phyloP scores from a whole-genome alignment of 495 filamentous ascomycete genomes.

The Glonium stellatum region DNA sequence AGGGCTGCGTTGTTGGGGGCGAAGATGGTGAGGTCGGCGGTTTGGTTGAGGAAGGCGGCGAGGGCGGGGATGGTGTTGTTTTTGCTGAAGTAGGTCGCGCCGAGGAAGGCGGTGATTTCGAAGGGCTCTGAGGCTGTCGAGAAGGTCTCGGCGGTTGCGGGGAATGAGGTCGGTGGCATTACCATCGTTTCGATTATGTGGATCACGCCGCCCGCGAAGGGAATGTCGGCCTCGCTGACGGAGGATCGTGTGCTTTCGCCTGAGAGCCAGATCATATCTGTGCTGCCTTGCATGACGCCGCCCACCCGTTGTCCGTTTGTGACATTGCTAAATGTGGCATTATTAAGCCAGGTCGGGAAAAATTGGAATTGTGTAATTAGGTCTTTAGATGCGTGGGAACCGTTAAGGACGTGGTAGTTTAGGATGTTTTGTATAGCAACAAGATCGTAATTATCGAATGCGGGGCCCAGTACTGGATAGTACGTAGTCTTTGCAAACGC shows the following conservation, averaged over 20 bases:
- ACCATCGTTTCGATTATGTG: constrained; percentile 49
- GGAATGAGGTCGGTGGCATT: not conserved
- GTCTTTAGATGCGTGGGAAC: constrained; percentile 33
- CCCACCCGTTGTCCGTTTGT: constrained; percentile 43
- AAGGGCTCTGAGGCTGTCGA: not conserved
- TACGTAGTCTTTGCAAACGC: constrained; percentile 3
- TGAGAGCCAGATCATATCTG: not conserved
- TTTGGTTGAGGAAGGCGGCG: constrained; percentile 2
- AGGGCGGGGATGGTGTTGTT: not conserved
- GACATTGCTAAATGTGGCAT: constrained; percentile 42
- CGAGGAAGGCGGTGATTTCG: not conserved
- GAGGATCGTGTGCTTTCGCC: not conserved
- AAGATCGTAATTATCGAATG: not conserved
- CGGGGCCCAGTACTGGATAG: not conserved
- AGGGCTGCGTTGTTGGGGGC: constrained; percentile 25
- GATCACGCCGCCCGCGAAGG: constrained; percentile 57
- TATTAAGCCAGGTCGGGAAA: constrained; percentile 44
- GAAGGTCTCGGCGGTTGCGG: not conserved
- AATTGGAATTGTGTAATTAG: not conserved
- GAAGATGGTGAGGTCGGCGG: constrained; percentile 26
- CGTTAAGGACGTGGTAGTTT: constrained; percentile 51
- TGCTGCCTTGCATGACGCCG: not conserved
- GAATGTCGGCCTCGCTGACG: constrained; percentile 45
- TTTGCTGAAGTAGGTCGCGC: not conserved
- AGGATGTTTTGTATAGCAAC: constrained; percentile 36